These are phyloP conservation scores for Pecoramyces ruminantium DNA, from an alignment of 192 early-diverging fungal species.

Conservation along the genomic window DNA sequence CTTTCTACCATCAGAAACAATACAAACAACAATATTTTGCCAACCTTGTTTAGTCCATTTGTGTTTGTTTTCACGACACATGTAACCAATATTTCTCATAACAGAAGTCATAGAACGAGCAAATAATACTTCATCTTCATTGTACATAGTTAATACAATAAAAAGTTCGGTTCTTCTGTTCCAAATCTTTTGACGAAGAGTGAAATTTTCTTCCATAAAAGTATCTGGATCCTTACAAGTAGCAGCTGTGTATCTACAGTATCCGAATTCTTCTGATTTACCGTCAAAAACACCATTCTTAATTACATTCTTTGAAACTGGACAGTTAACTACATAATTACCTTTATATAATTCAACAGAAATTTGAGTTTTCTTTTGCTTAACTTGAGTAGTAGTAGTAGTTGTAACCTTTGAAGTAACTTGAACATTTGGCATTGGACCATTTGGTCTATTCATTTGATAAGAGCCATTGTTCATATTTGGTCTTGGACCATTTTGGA, in stretches of 20 bases:
- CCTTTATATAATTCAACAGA: background rate
- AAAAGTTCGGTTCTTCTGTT: slow-evolving; percentile 71
- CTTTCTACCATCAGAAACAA: slow-evolving; percentile 76
- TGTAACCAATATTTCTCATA: slow-evolving; percentile 78
- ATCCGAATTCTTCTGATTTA: background rate
- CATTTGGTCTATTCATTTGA: background rate
- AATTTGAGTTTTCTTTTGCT: background rate
- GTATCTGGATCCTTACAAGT: slow-evolving; percentile 67
- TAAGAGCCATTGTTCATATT: background rate
- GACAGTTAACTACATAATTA: background rate
- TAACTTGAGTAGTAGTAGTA: background rate
- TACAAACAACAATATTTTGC: slow-evolving; percentile 85
- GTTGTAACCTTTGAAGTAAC: background rate
- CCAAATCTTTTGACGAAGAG: slow-evolving; percentile 55
- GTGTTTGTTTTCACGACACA: slow-evolving; percentile 39
- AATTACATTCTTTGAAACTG: background rate
- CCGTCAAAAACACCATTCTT: background rate
- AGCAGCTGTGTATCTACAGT: slow-evolving; percentile 66
- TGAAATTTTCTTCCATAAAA: slow-evolving; percentile 56
- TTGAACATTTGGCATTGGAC: background rate
- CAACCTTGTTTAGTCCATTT: slow-evolving; percentile 39
- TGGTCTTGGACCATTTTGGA: background rate
- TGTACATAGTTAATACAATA: slow-evolving; percentile 80
- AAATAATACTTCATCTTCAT: slow-evolving; percentile 82
- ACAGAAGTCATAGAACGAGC: slow-evolving; percentile 73